These are phyloP conservation scores for Podaxis sp. DNA, from an alignment of 768 basidiomycete genomes.

Conservation along the genomic window DNA sequence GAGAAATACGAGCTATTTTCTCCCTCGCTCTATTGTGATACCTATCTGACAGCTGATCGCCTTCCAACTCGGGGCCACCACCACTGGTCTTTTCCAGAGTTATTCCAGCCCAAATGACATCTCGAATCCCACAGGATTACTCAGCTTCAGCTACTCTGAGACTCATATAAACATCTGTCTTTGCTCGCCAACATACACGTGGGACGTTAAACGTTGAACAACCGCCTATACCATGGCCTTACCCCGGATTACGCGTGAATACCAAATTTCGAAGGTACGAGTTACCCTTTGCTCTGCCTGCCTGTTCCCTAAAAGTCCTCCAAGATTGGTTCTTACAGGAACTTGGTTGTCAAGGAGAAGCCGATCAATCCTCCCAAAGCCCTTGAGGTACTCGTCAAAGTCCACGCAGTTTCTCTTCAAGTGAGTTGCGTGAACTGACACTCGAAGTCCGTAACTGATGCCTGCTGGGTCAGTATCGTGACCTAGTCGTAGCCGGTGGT, in stretches of 20 bases:
- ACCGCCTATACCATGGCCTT: background rate
- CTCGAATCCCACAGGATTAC: no score
- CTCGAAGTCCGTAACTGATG: background rate
- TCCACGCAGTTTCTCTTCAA: constrained; percentile 58
- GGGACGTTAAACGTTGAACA: background rate
- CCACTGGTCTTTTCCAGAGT: no score
- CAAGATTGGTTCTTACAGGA: constrained; percentile 22
- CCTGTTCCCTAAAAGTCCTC: background rate
- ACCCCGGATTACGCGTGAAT: background rate
- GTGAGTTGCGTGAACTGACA: constrained; percentile 20
- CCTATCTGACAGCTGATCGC: no score
- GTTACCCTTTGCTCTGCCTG: background rate
- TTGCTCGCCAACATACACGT: background rate
- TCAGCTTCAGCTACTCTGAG: no score
- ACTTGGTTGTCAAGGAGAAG: constrained; percentile 24
- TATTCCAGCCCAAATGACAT: no score
- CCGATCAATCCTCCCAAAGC: constrained; percentile 32
- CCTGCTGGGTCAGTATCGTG: constrained; percentile 39
- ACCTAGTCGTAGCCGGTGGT: constrained; percentile 41
- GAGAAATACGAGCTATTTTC: no score
- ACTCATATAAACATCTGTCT: no score
- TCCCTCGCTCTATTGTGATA: no score
- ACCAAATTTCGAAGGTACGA: background rate
- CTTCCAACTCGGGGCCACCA: no score
- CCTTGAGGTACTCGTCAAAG: constrained; percentile 51